A percentile compares a stretch with the other conserved stretches of the same genome.
Conservation (phyloP, 2,329 filamentous ascomycete genomes). For the Tolypocladium amazonense region DNA sequence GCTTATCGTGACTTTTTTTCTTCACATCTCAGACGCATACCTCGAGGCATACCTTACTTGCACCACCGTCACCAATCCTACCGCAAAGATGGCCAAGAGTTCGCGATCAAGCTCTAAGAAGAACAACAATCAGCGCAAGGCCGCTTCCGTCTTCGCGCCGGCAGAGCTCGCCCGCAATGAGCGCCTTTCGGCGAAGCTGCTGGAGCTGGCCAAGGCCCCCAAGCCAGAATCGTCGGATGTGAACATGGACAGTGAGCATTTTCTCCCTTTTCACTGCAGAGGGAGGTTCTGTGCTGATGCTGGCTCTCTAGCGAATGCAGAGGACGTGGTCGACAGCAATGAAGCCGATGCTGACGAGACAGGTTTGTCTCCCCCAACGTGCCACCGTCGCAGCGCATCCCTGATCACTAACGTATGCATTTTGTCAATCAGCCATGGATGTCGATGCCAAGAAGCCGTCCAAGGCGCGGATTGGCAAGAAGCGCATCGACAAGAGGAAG, state of each 20-base stretch:
- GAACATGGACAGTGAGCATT: conserved; percentile 31
- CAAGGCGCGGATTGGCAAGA: conserved; percentile 31
- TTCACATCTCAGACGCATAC: conserved; percentile 1
- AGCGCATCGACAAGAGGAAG: conserved; percentile 46
- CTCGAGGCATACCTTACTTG: background rate
- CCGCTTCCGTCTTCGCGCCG: conserved; percentile 74
- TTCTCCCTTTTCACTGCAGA: no score
- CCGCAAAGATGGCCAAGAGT: conserved; percentile 70
- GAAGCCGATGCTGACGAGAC: conserved; percentile 15
- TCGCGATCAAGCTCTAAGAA: conserved; percentile 70
- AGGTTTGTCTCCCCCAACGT: conserved; percentile 10
- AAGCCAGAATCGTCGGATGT: conserved; percentile 49
- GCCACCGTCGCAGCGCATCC: background rate
- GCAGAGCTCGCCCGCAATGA: conserved; percentile 69
- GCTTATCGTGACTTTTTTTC: conserved; percentile 2
- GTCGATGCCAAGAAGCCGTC: conserved; percentile 38
- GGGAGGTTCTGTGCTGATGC: conserved; percentile 1
- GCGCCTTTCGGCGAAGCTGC: conserved; percentile 74
- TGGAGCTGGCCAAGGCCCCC: conserved; percentile 68
- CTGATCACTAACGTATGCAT: background rate
- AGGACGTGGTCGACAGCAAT: conserved; percentile 19
- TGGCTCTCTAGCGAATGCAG: conserved; percentile 4
- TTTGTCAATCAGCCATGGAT: conserved; percentile 38
- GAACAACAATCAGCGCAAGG: conserved; percentile 71
- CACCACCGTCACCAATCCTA: background rate